These are phyloP conservation scores for Hibiscus mutabilis DNA, from an alignment of 345 rosid genomes.

Conservation along the genomic window DNA sequence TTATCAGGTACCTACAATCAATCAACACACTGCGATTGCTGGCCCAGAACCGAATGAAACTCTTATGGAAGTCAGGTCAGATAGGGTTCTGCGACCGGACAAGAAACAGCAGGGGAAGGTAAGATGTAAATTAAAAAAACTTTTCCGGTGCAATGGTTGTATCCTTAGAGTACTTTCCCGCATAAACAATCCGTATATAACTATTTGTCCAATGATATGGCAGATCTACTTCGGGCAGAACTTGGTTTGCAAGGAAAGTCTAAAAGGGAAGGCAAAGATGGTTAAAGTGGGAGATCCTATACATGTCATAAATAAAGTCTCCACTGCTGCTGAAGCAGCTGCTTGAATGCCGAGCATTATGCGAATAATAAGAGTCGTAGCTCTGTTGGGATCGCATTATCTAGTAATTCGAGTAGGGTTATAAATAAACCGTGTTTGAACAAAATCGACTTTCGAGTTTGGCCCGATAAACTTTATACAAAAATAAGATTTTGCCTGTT, in stretches of 20 bases:
- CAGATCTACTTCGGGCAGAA: slow-evolving; percentile 86
- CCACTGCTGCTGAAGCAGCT: slow-evolving; percentile 65
- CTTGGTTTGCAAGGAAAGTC: slow-evolving; percentile 57
- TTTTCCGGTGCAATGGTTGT: not conserved
- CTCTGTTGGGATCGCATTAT: not conserved
- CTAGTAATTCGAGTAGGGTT: not conserved
- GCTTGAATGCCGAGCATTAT: slow-evolving; percentile 29
- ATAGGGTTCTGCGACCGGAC: slow-evolving; percentile 57
- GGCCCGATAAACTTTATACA: not conserved
- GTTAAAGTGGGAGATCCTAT: slow-evolving; percentile 70
- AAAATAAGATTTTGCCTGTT: not conserved
- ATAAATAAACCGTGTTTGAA: not conserved
- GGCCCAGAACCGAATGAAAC: slow-evolving; percentile 68
- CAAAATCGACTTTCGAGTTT: not conserved
- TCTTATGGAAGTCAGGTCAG: slow-evolving; percentile 51
- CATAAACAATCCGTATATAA: not conserved
- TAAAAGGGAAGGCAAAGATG: slow-evolving; percentile 30
- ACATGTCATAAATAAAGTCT: slow-evolving; percentile 39
- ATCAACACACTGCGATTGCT: slow-evolving; percentile 55
- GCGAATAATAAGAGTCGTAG: not conserved
- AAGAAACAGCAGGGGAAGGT: slow-evolving; percentile 68
- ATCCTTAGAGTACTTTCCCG: not conserved
- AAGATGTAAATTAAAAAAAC: slow-evolving; percentile 12
- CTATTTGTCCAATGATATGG: not conserved
- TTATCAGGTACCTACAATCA: slow-evolving; percentile 57